Conservation (phyloP, 192 early-diverging fungal genomes). For the Linnemannia schmuckeri region DNA sequence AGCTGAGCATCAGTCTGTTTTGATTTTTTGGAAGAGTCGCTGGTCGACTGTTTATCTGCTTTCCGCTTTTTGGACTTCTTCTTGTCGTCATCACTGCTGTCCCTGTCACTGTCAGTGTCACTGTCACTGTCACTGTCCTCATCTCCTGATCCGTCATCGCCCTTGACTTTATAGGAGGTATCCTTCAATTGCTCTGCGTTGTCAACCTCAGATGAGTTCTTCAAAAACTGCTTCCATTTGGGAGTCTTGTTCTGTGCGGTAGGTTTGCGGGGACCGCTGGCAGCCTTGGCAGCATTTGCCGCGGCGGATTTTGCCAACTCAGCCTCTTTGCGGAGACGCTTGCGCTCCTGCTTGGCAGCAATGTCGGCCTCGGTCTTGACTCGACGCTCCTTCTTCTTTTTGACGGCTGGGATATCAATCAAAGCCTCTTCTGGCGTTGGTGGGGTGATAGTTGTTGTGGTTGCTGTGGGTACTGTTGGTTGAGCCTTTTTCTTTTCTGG, state of each 20-base stretch:
- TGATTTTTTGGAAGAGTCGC: conserved; percentile 2
- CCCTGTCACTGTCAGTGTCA: conserved; percentile 31
- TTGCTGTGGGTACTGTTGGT: background rate
- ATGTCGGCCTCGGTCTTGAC: conserved; percentile 53
- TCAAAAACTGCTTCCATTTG: conserved; percentile 56
- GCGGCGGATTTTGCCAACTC: conserved; percentile 14
- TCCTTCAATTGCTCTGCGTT: conserved; percentile 53
- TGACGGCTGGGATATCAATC: conserved; percentile 50
- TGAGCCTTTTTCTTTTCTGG: conserved; percentile 40
- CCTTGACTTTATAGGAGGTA: conserved; percentile 50
- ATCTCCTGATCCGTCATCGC: conserved; percentile 39
- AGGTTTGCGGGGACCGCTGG: background rate
- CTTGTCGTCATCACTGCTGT: conserved; percentile 10
- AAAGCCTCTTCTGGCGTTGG: conserved; percentile 19
- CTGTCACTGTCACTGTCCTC: conserved; percentile 36
- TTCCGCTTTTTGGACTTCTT: conserved; percentile 29
- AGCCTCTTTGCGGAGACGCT: conserved; percentile 42
- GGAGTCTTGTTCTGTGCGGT: conserved; percentile 40
- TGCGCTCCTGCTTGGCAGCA: conserved; percentile 51
- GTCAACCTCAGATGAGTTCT: conserved; percentile 43
- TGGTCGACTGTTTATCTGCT: conserved; percentile 9
- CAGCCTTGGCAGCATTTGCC: conserved; percentile 22
- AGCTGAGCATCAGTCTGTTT: conserved; percentile 26
- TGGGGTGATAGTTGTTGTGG: conserved; percentile 5
- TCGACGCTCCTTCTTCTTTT: conserved; percentile 54